Evolutionary conservation across 2,329 filamentous ascomycete genomes (phyloP), one percentile per base, ranked within the genome.

Genomic region (Coleophoma crateriformis): DNA sequence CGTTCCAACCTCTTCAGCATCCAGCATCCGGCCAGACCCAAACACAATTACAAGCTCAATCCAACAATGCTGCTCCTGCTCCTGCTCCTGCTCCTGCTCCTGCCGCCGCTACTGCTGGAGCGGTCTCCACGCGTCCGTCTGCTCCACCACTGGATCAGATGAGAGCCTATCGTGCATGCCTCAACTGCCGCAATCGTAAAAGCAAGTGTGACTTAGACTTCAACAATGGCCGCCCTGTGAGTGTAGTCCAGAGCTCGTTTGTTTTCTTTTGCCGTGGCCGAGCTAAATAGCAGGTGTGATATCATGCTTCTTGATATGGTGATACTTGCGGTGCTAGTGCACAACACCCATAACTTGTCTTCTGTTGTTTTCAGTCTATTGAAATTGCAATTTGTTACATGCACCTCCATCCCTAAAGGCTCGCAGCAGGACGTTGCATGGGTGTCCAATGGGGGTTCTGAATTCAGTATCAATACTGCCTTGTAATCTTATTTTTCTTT

Each of bases 101-200:
- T n/a, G 34, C 34, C n/a, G 4, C 46, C 27, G 15, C 39, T n/a
- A 14, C 44, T 27, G 20, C 33, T 34, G 34, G 17, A n/a, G 13
- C 44, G 17, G 33, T 37, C 8, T 20, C 47, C 13, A 12, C 47
- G n/a, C 44, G 48, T n/a, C 53, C 53, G 3, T 46, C 52, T 1
- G 49, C 53, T 7, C 54, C 50, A 8, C 54, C 57, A 12, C 35
- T 60, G 37, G 63, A 65, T 52, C 50, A 55, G 5, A 65, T 65
- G 63, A 55, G 63, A 50, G 63, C 63, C 1, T 65, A 65, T 48
- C 56, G 63, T 14, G 63, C 63, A 8, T 65, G 63, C 54, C 48
- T 65, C 6, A 62, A 65, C 50, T 65, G 63, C 48, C 50, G 63
- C 35, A 61, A 58, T 50, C 45, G 63, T 47, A 65, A 65, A 50